Evolutionary conservation across 23 red algal genomes (phyloP).

Genomic region (Cyanidium caldarium): DNA sequence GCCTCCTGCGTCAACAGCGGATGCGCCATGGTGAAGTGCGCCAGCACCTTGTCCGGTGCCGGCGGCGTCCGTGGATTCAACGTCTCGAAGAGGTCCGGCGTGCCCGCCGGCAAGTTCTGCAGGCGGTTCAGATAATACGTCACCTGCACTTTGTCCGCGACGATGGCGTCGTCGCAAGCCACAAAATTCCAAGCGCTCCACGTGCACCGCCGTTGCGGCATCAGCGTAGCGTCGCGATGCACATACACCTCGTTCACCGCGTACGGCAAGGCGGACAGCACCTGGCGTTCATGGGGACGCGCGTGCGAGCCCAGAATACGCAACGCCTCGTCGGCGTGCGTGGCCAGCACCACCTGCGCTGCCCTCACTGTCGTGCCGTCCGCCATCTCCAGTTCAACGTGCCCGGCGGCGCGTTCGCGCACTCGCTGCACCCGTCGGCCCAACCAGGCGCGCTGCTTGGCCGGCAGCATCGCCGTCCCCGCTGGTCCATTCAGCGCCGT

Average conservation of each 20-base stretch:
- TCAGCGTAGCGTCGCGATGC: constrained; percentile 48
- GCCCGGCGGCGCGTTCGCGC: background rate
- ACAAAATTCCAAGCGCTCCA: constrained; percentile 97
- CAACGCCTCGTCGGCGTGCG: constrained; percentile 48
- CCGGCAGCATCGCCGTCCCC: background rate
- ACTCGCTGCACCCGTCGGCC: background rate
- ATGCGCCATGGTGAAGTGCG: constrained; percentile 39
- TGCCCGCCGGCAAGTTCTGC: constrained; percentile 38
- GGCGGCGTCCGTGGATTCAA: constrained; percentile 64
- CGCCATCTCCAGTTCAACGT: background rate
- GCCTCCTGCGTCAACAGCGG: constrained; percentile 56
- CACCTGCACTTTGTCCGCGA: constrained; percentile 37
- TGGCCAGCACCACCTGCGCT: constrained; percentile 57
- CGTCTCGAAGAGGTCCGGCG: constrained; percentile 78
- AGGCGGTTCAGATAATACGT: constrained; percentile 82
- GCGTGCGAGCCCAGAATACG: constrained; percentile 25
- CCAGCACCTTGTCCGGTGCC: constrained; percentile 30
- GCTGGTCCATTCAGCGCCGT: background rate
- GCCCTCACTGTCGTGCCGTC: background rate
- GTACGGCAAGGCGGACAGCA: constrained; percentile 54
- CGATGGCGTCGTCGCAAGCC: background rate
- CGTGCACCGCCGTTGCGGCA: constrained; percentile 32
- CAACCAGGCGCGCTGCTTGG: background rate
- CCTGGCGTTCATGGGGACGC: constrained; percentile 25
- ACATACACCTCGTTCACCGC: constrained; percentile 31